Conservation (phyloP, 306 rosid genomes). For the Fagus sylvatica region DNA sequence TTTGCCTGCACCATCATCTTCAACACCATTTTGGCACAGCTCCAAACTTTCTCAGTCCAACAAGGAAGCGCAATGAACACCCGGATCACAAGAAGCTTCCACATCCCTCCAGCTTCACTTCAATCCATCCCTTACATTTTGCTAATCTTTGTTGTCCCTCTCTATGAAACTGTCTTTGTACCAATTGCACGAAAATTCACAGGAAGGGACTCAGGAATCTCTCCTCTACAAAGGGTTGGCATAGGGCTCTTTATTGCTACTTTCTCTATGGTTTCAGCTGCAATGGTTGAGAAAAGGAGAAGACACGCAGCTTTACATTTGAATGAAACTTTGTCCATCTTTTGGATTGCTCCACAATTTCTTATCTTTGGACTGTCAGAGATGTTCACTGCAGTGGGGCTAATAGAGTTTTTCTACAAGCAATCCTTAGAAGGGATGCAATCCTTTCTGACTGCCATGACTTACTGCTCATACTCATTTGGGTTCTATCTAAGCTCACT, state of each 20-base stretch:
- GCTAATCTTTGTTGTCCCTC: constrained; percentile 56
- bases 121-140: constrained; percentile 60
- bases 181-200: constrained; percentile 50
- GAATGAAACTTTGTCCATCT: constrained; percentile 35
- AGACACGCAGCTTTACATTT: constrained; percentile 24
- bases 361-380: constrained; percentile 59
- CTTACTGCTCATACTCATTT: constrained; percentile 62
- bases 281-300: constrained; percentile 50
- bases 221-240: constrained; percentile 59
- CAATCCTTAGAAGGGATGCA: constrained; percentile 65
- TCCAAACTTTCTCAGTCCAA: constrained; percentile 67
- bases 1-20: constrained; percentile 65
- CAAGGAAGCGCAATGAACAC: constrained; percentile 59
- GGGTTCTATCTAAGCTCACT: constrained; percentile 66
- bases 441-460: constrained; percentile 58
- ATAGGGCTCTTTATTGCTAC: constrained; percentile 55
- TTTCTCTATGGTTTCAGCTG: constrained; percentile 65
- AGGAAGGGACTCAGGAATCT: constrained; percentile 46
- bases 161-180: constrained; percentile 52
- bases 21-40: constrained; percentile 68
- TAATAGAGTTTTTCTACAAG: constrained; percentile 59
- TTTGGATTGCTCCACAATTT: constrained; percentile 64
- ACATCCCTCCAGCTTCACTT: constrained; percentile 71
- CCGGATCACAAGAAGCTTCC: constrained; percentile 35
- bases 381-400: constrained; percentile 64